Conservation (phyloP, 2,329 filamentous ascomycete genomes). For the Plectosphaerella plurivora region DNA sequence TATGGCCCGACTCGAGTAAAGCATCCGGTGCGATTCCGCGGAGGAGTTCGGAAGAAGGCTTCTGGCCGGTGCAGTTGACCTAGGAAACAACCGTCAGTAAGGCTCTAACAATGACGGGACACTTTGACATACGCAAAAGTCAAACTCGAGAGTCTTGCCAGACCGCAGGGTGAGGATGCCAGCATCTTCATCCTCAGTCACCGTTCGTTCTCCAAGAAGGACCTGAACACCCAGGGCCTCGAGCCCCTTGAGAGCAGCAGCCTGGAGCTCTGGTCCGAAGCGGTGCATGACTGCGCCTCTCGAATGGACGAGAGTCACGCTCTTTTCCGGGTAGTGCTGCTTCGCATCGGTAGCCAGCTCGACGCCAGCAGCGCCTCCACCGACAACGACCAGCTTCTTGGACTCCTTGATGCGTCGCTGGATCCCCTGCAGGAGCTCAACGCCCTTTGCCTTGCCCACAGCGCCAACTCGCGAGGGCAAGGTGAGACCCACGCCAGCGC, state of each 20-base stretch:
- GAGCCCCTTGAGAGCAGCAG: constrained; percentile 34
- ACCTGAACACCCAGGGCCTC: constrained; percentile 42
- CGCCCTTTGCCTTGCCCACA: constrained; percentile 35
- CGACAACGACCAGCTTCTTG: constrained; percentile 43
- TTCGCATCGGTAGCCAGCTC: constrained; percentile 59
- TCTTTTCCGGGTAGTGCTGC: constrained; percentile 49
- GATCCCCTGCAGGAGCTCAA: constrained; percentile 36
- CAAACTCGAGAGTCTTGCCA: constrained; percentile 39
- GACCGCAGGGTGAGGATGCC: constrained; percentile 38
- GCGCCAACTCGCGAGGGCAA: constrained; percentile 44
- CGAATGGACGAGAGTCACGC: constrained; percentile 55
- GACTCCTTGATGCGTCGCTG: constrained; percentile 40
- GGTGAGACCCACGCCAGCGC: constrained; percentile 35
- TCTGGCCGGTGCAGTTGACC: constrained; percentile 58
- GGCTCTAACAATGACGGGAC: constrained; percentile 2
- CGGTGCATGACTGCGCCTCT: constrained; percentile 45
- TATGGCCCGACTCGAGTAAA: constrained; percentile 42
- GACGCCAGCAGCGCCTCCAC: constrained; percentile 58
- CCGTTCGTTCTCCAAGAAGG: constrained; percentile 45
- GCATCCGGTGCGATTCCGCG: constrained; percentile 33
- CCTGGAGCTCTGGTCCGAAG: constrained; percentile 39
- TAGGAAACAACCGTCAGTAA: constrained; percentile 17
- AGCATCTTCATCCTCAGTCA: constrained; percentile 26
- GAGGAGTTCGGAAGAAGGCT: constrained; percentile 48
- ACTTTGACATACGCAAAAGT: constrained; percentile 39